These are phyloP conservation scores for Sporothrix mexicana DNA, from an alignment of 2,329 filamentous ascomycete genomes.

Conservation along the genomic window DNA sequence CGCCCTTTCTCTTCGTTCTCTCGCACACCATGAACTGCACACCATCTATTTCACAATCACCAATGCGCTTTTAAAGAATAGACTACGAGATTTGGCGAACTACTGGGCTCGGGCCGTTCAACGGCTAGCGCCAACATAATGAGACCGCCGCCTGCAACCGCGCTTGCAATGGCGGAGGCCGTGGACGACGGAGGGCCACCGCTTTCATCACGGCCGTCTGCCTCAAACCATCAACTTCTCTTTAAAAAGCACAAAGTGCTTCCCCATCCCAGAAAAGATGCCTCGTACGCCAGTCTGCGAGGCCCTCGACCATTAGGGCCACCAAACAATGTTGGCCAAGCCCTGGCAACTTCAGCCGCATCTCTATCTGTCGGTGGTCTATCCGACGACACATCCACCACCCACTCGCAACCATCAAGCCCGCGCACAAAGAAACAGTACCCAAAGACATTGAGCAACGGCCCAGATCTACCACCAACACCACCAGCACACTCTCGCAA, in stretches of 20 bases:
- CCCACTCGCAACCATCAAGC: constrained; percentile 47
- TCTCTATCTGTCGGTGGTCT: constrained; percentile 42
- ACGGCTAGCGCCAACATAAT: constrained; percentile 33
- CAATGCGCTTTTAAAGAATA: constrained; percentile 24
- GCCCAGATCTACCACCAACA: constrained; percentile 64
- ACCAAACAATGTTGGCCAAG: constrained; percentile 38
- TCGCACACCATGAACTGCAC: constrained; percentile 31
- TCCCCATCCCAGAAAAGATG: constrained; percentile 46
- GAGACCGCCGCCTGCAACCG: constrained; percentile 23
- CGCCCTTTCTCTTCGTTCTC: not conserved
- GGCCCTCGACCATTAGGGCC: constrained; percentile 32
- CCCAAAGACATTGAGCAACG: constrained; percentile 50
- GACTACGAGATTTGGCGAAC: constrained; percentile 25
- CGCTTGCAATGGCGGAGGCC: constrained; percentile 12
- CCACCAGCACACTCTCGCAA: constrained; percentile 66
- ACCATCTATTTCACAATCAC: constrained; percentile 6
- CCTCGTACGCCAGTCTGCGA: constrained; percentile 35
- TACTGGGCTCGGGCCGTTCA: constrained; percentile 32
- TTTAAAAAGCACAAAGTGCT: constrained; percentile 50
- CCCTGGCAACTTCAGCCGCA: constrained; percentile 16
- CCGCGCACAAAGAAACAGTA: constrained; percentile 52
- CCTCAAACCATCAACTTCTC: constrained; percentile 33
- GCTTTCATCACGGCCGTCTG: constrained; percentile 15
- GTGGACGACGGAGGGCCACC: constrained; percentile 21
- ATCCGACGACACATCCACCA: constrained; percentile 35